phyloP scores from a whole-genome alignment of 345 rosid genomes.

The Camelina laxa region DNA sequence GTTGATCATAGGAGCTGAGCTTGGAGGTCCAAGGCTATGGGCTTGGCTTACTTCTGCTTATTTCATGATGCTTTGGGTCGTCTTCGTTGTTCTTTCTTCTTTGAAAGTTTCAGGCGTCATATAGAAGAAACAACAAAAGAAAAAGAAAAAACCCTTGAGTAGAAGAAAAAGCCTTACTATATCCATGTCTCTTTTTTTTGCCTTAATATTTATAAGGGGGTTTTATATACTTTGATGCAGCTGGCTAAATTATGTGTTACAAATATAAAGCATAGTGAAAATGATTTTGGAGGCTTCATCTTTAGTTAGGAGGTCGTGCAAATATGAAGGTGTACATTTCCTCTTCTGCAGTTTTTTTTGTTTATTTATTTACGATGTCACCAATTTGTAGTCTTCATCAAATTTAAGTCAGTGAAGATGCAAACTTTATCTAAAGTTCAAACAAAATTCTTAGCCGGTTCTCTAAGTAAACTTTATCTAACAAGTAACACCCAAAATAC shows the following conservation, averaged over 20 bases:
- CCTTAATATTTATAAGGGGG: not conserved
- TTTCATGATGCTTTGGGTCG: conserved; percentile 79
- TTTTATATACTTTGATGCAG: conserved; percentile 23
- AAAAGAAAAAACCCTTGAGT: conserved; percentile 9
- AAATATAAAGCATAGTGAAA: not conserved
- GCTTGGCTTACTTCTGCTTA: conserved; percentile 73
- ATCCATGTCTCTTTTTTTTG: not conserved
- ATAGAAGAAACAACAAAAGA: conserved; percentile 41
- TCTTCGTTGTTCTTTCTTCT: conserved; percentile 79
- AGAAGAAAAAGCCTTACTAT: not conserved
- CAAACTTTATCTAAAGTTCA: not conserved
- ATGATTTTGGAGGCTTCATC: conserved; percentile 16
- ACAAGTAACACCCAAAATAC: too few species aligned
- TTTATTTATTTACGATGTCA: not conserved
- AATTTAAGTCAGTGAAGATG: not conserved
- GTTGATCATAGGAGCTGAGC: conserved; percentile 76
- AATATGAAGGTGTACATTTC: not conserved
- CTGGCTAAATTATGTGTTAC: conserved; percentile 15
- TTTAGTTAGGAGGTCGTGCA: conserved; percentile 3
- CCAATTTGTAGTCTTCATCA: not conserved
- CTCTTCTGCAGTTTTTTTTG: not conserved
- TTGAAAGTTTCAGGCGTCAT: conserved; percentile 66
- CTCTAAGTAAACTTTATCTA: too few species aligned
- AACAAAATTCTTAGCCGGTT: not conserved
- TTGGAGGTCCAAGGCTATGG: conserved; percentile 89